Percentiles rank a stretch among this genome's conserved stretches.
Conservation (phyloP, 2,329 filamentous ascomycete species). For the Curvularia hawaiiensis region DNA sequence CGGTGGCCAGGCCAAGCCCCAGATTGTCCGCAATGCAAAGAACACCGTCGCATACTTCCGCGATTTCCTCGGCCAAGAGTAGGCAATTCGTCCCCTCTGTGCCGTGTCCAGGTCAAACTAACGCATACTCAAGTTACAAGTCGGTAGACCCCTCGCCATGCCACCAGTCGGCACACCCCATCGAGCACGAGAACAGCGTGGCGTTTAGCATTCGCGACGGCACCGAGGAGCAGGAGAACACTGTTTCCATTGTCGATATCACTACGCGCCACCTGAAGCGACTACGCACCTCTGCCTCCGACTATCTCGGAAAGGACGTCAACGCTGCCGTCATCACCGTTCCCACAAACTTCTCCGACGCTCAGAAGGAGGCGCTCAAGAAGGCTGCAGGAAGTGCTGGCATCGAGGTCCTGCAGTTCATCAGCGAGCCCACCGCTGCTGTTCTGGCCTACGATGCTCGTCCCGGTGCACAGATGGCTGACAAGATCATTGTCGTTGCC, state of each 20-base stretch:
- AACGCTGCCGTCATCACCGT: constrained; percentile 94
- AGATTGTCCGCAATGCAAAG: constrained; percentile 87
- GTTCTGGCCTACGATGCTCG: constrained; percentile 90
- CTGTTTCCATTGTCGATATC: constrained; percentile 77
- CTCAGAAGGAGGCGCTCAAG: constrained; percentile 80
- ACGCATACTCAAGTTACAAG: constrained; percentile 68
- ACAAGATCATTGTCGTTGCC: constrained; percentile 90
- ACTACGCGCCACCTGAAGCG: constrained; percentile 84
- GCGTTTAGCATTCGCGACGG: constrained; percentile 86
- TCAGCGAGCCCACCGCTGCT: constrained; percentile 88
- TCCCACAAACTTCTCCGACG: constrained; percentile 89
- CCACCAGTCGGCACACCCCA: constrained; percentile 90
- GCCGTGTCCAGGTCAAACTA: constrained; percentile 14
- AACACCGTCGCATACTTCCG: constrained; percentile 97
- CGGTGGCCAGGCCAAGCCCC: constrained; percentile 90
- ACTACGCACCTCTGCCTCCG: constrained; percentile 80
- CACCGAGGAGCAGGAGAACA: constrained; percentile 59
- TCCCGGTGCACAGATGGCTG: constrained; percentile 72
- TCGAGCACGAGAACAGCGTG: constrained; percentile 72
- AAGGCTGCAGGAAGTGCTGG: constrained; percentile 79
- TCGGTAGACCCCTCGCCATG: constrained; percentile 94
- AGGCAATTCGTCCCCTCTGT: constrained; percentile 42
- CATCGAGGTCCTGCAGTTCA: constrained; percentile 89
- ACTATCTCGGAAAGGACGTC: constrained; percentile 91
- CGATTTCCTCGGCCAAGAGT: constrained; percentile 95